phyloP scores from a whole-genome alignment of 176 grass and related monocot species.

The Juncus inflexus region DNA sequence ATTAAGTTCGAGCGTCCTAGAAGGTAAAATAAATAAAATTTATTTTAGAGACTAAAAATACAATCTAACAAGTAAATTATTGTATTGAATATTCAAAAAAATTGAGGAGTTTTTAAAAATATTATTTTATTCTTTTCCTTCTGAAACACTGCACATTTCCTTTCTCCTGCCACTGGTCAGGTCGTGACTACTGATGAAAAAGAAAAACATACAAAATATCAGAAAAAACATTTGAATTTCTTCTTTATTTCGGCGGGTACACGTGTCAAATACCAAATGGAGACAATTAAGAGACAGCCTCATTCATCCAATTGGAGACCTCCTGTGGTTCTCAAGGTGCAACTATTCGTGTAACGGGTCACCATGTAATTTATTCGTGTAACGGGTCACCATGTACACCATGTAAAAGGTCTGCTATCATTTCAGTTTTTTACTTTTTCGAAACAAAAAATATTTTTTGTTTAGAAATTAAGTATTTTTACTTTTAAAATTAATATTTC shows the following conservation, averaged over 20 bases:
- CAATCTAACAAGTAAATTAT: too few relatives aligned
- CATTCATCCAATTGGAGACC: background rate
- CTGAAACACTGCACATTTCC: background rate
- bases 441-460: too few relatives aligned
- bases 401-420: too few relatives aligned
- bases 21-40: too few relatives aligned
- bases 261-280: conserved; percentile 14
- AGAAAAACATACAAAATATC: conserved; percentile 4
- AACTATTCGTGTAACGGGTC: background rate
- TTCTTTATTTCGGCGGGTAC: background rate
- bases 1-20: too few relatives aligned
- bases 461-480: background rate
- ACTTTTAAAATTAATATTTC: background rate
- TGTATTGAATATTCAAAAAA: too few relatives aligned
- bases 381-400: background rate
- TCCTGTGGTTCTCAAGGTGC: background rate
- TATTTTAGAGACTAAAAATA: too few relatives aligned
- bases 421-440: too few relatives aligned
- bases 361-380: background rate
- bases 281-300: conserved; percentile 15
- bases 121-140: background rate
- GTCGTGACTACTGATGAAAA: background rate
- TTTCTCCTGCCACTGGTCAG: conserved; percentile 9
- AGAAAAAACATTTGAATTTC: conserved; percentile 5
- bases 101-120: background rate